Conservation (phyloP, 78 protist species). For the Dictyostelium citrinum region DNA sequence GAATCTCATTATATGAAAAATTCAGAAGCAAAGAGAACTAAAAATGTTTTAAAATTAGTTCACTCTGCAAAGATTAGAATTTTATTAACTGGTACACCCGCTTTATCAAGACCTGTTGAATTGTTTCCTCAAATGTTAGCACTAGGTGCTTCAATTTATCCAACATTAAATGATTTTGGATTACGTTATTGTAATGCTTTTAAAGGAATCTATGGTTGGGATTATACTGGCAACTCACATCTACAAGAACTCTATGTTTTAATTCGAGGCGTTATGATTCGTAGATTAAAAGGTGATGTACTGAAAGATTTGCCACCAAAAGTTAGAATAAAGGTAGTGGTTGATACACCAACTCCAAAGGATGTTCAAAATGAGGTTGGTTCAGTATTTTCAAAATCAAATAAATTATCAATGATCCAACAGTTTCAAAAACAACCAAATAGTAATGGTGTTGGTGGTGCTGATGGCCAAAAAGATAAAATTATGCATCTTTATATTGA, state of each 20-base stretch:
- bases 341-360: constrained; percentile 12
- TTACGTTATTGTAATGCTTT: constrained; percentile 80
- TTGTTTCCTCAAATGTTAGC: constrained; percentile 87
- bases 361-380: neutral
- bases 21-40: constrained; percentile 76
- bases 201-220: constrained; percentile 80
- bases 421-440: neutral
- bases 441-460: neutral
- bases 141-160: constrained; percentile 60
- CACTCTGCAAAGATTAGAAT: constrained; percentile 48
- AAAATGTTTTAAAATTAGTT: constrained; percentile 60
- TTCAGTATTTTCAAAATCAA: neutral
- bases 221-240: constrained; percentile 81
- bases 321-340: constrained; percentile 36
- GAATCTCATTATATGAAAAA: constrained; percentile 90
- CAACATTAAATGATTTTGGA: constrained; percentile 38
- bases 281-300: constrained; percentile 89
- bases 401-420: neutral
- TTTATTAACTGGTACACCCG: constrained; percentile 94
- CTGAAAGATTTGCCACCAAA: constrained; percentile 89
- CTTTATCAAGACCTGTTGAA: constrained; percentile 91
- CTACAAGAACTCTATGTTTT: constrained; percentile 85
- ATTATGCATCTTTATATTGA: constrained; percentile 15
- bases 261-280: constrained; percentile 83
- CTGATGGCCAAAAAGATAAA: neutral